Evolutionary conservation across 768 basidiomycete genomes (phyloP), one percentile per base, ranked within the genome.

Genomic region (Asterophora parasitica): DNA sequence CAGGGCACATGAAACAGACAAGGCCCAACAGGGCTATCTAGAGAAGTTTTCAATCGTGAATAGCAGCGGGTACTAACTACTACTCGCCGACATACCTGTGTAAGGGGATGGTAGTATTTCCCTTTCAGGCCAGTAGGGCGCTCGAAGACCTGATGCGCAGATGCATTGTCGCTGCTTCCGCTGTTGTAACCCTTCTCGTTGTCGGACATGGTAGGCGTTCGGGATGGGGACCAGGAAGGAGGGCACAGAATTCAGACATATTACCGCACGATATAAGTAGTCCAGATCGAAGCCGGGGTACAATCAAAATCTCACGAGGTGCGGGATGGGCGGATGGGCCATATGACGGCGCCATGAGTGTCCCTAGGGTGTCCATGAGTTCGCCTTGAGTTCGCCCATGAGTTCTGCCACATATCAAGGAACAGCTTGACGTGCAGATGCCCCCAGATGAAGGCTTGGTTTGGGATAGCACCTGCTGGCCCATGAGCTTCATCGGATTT

Each of bases 1-100:
- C 75, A 52, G 74, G 74, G 56, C 76, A 71, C 79, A 81, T 78
- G 60, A 81, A 81, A 51, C 85, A 85, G 40, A 88, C 79, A 39
- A 88, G 72, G 34, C 85, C 88, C 13, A 88, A 70, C 63, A 90
- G 67, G 43, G 63, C 63, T 42, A 85, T 67, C 68, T 70, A 17
- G 27, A 10, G 12, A 38, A 32, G 15, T 9, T 33, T 23, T 23
- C 23, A 23, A 23, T 23, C 23, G 6, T 6, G 23, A n/a, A 19
- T n/a, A 6, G 19, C 12, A 28, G 8, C 10, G 33, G 31, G 40
- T 4, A 31, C n/a, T n/a, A n/a, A n/a, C n/a, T n/a, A n/a, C n/a
- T n/a, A n/a, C 35, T 23, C 15, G 32, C 35, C n/a, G 8, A 42
- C 38, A 32, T 33, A 54, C 60, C 56, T 61, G 60, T 12, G 58